Percentiles rank a stretch among this genome's conserved stretches.
phyloP scores from a whole-genome alignment of 441 rosid species.

The Bocquillonia castaneifolia region DNA sequence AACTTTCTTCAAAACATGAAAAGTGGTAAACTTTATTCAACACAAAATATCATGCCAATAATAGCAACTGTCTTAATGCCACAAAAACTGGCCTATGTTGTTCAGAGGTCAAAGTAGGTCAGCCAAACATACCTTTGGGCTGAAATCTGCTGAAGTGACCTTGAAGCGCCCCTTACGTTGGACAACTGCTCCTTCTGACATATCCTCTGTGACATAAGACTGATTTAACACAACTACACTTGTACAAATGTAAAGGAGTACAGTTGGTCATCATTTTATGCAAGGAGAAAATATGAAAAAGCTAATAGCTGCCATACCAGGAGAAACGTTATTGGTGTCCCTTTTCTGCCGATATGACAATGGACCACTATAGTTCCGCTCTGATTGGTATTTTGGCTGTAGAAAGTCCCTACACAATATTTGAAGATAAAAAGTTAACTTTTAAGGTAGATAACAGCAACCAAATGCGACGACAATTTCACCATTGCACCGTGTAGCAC shows the following conservation, averaged over 20 bases:
- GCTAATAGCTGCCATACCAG: conserved; percentile 35
- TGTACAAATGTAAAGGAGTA: conserved; percentile 8
- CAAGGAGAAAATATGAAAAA: neutral
- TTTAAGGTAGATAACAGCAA: too few species aligned
- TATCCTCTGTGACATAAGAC: conserved; percentile 52
- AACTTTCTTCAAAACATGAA: neutral
- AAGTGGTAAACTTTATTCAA: neutral
- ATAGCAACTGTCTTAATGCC: too few species aligned
- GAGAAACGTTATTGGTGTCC: conserved; percentile 53
- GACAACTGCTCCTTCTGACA: conserved; percentile 71
- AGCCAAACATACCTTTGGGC: conserved; percentile 68
- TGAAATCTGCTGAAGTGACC: conserved; percentile 77
- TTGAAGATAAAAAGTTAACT: conserved; percentile 18
- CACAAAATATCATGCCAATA: neutral
- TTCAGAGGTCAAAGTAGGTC: conserved; percentile 7
- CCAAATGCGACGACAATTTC: too few species aligned
- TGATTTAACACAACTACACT: conserved; percentile 8
- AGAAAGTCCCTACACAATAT: conserved; percentile 54
- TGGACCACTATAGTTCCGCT: conserved; percentile 78
- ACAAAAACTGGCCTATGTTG: neutral
- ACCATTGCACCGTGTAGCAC: conserved; percentile 5
- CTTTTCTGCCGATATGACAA: conserved; percentile 56
- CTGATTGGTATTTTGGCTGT: conserved; percentile 57
- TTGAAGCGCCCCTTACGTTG: conserved; percentile 86
- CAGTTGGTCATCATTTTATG: neutral